Conservation (phyloP, 75 land plant species). For the Cupressus sempervirens region DNA sequence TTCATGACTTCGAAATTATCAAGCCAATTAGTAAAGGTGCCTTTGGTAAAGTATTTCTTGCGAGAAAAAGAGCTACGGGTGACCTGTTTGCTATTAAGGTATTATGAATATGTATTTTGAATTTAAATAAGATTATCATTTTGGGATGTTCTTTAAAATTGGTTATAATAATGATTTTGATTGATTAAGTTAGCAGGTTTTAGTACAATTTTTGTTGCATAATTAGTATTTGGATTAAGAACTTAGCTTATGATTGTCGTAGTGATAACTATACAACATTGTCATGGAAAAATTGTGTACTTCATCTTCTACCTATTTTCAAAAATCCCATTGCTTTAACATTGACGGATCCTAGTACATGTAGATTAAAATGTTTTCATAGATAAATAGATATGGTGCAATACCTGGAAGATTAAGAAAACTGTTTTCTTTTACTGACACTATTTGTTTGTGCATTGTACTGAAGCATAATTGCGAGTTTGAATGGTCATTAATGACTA, state of each 20-base stretch:
- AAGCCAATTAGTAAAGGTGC: constrained; percentile 76
- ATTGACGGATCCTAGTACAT: not conserved
- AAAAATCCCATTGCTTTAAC: not conserved
- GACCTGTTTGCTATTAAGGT: constrained; percentile 87
- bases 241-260: not conserved
- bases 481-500: not conserved
- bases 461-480: no score
- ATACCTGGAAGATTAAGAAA: not conserved
- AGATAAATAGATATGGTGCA: not conserved
- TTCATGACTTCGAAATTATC: constrained; percentile 72
- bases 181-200: not conserved
- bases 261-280: not conserved
- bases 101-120: not conserved
- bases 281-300: not conserved
- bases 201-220: not conserved
- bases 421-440: not conserved
- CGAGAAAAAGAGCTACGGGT: constrained; percentile 67
- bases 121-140: not conserved
- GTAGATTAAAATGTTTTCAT: not conserved
- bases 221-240: not conserved
- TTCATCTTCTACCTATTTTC: not conserved
- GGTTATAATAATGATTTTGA: not conserved
- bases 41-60: constrained; percentile 71
- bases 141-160: not conserved
- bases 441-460: not conserved